Conservation (phyloP, 2,329 filamentous ascomycete genomes). For the Mycocentrospora acerina region DNA sequence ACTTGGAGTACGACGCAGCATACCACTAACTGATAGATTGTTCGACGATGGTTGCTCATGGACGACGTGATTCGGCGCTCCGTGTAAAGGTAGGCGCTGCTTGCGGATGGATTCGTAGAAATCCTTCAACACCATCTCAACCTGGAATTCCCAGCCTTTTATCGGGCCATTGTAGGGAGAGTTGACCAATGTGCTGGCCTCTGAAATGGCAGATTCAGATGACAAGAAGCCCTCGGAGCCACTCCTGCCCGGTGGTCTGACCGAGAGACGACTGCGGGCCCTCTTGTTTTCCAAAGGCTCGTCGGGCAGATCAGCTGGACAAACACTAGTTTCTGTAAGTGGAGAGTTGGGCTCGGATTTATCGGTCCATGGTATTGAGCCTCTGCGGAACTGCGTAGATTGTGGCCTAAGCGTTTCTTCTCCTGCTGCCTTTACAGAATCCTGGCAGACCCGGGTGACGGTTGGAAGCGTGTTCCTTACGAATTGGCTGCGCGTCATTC, state of each 20-base stretch:
- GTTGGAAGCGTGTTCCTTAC: conserved; percentile 95
- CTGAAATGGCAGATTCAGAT: conserved; percentile 43
- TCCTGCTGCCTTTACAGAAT: conserved; percentile 53
- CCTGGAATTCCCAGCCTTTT: conserved; percentile 81
- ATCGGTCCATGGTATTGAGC: conserved; percentile 39
- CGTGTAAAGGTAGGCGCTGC: conserved; percentile 82
- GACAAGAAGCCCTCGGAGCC: conserved; percentile 39
- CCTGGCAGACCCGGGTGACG: conserved; percentile 73
- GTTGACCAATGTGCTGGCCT: conserved; percentile 77
- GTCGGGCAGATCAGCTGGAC: conserved; percentile 29
- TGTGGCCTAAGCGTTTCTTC: conserved; percentile 39
- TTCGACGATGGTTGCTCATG: conserved; percentile 53
- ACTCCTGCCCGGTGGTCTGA: conserved; percentile 41
- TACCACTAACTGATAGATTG: conserved; percentile 68
- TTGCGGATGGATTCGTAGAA: conserved; percentile 90
- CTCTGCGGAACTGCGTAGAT: conserved; percentile 35
- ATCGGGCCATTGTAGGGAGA: conserved; percentile 72
- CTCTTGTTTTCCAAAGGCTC: conserved; percentile 40
- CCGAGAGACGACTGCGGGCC: conserved; percentile 45
- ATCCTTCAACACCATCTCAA: conserved; percentile 87
- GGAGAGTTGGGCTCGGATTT: conserved; percentile 39
- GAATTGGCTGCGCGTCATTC: conserved; percentile 95
- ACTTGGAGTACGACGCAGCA: conserved; percentile 84
- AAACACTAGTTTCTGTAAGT: conserved; percentile 26
- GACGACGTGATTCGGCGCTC: conserved; percentile 57